These are phyloP conservation scores for Elaeis oleifera DNA, from an alignment of 202 grass and related monocot genomes.

Conservation along the genomic window DNA sequence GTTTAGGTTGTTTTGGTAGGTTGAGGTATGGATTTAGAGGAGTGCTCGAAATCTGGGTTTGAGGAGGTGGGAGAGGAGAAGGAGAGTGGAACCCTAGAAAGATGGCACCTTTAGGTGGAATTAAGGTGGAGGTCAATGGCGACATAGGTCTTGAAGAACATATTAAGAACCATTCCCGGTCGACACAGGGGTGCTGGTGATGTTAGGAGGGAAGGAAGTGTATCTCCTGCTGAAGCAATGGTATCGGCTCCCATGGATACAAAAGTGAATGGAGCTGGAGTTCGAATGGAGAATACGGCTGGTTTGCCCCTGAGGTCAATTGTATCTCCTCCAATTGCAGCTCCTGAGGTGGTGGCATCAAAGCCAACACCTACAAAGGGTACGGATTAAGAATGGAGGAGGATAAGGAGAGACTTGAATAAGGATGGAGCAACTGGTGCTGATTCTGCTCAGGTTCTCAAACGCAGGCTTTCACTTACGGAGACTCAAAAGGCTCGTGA, in stretches of 20 bases:
- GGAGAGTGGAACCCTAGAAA: slow-evolving; percentile 8
- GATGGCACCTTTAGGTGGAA: slow-evolving; percentile 1
- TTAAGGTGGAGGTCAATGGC: slow-evolving; percentile 10
- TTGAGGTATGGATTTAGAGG: slow-evolving; percentile 10
- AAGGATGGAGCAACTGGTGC: not conserved
- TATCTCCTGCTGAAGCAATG: no score
- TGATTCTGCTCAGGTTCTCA: slow-evolving; percentile 11
- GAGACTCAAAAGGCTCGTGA: slow-evolving; percentile 1
- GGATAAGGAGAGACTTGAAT: slow-evolving; percentile 25
- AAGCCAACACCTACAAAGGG: slow-evolving; percentile 17
- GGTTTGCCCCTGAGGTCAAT: no score
- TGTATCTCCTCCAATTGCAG: not conserved
- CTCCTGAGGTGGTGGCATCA: not conserved
- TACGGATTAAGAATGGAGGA: slow-evolving; percentile 41
- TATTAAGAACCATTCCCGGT: not conserved
- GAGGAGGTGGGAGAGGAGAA: not conserved
- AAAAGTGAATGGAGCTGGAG: not conserved
- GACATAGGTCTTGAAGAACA: not conserved
- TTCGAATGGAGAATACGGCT: not conserved
- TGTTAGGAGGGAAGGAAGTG: no score
- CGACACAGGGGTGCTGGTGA: no score
- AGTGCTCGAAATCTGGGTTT: slow-evolving; percentile 25
- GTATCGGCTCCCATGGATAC: no score
- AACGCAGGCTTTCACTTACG: slow-evolving; percentile 2
- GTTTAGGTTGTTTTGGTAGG: not conserved